Base-by-base conservation (phyloP, 148 eudicot species). In the Cornus kousa region DNA sequence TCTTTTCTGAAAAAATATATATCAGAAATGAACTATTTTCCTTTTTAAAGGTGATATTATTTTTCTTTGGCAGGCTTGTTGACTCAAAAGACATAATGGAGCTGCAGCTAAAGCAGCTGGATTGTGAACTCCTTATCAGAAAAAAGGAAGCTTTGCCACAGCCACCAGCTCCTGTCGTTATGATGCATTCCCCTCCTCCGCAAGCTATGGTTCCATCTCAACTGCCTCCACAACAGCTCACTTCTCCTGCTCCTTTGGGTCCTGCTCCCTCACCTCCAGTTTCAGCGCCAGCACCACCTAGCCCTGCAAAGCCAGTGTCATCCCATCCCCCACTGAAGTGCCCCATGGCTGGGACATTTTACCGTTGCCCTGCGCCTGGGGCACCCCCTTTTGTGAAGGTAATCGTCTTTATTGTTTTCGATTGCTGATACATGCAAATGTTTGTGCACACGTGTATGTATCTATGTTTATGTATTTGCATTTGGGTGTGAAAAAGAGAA, bases 11-110 rank as follows among this genome's bases (percentile, higher is more conserved):
- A 35, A 28, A 11, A 53, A 55, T 11, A 13, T 16, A 55, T 37
- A 37, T 17, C 32, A 79, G 40, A 19, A 13, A 55, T 20, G 66
- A 62, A 62, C 20, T 73, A 31, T 23, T 70, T 53, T 53, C 66
- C 4, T 68, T 31, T 33, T 32, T n/a, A 50, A 46, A 37, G 16
- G 48, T 69, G 6, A 70, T 74, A 0, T 82, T 64, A 2, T 79
- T 69, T 80, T 75, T 33, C 10, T 46, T 50, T 43, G 40, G 66
- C 79, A 88, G 91, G 83, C 87, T 88, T 69, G 91, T 88, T 24
- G 91, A 88, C 86, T 88, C 91, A n/a, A 82, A 81, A 76, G 91
- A 88, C 67, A 88, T 88, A 48, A 80, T 84, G 89, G 91, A 88
- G 82, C 79, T 88, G 77, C 79, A 88, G 82, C 87, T 88, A 60